These are phyloP conservation scores for Emmonsiellopsis sp. DNA, from an alignment of 2,329 filamentous ascomycete species.

Conservation along the genomic window DNA sequence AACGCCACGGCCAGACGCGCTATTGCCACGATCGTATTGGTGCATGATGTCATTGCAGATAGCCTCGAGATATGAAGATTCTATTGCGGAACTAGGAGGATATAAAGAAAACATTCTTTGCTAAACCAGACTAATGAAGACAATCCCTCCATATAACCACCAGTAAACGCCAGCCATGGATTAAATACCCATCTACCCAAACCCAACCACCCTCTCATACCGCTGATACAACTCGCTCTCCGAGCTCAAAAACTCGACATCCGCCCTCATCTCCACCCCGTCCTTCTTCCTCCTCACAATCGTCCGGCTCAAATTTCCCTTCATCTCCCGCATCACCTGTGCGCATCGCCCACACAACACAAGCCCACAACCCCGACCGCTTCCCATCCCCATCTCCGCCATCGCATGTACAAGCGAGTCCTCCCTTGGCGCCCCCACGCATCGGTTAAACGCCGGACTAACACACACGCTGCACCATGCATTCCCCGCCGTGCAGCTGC, in stretches of 20 bases:
- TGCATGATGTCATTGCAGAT: no score
- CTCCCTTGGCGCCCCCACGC: slow-evolving; percentile 10
- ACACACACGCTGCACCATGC: slow-evolving; percentile 35
- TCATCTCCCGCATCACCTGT: slow-evolving; percentile 9
- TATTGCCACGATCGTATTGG: no score
- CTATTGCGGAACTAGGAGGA: no score
- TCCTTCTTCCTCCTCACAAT: slow-evolving; percentile 9
- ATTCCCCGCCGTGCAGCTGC: slow-evolving; percentile 8
- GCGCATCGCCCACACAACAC: slow-evolving; percentile 21
- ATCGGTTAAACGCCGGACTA: slow-evolving; percentile 28
- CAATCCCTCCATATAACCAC: no score
- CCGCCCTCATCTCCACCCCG: slow-evolving; percentile 15
- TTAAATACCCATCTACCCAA: neutral
- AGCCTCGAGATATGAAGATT: no score
- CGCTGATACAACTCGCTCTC: slow-evolving; percentile 13
- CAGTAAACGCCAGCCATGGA: neutral
- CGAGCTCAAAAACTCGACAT: slow-evolving; percentile 18
- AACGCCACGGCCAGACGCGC: no score
- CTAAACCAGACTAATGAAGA: no score
- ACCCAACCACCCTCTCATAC: neutral
- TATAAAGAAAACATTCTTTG: no score
- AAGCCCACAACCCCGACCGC: slow-evolving; percentile 19
- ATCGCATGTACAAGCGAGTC: slow-evolving; percentile 7
- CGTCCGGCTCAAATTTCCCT: slow-evolving; percentile 14
- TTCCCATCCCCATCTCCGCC: neutral